A percentile compares a stretch with the other conserved stretches of the same genome.
These are phyloP conservation scores for Mycena sanguinolenta DNA, from an alignment of 768 basidiomycete genomes.

Conservation along the genomic window DNA sequence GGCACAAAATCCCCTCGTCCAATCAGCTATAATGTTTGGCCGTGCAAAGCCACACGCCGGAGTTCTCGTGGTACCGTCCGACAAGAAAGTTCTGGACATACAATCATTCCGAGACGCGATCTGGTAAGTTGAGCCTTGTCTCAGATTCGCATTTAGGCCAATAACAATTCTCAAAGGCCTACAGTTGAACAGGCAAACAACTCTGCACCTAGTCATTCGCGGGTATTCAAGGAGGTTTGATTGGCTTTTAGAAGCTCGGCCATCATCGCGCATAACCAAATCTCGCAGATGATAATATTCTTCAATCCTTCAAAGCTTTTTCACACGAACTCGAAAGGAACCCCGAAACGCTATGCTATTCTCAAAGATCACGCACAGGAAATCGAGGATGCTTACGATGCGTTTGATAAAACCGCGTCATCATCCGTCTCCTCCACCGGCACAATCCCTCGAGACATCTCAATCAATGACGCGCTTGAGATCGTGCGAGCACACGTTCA, in stretches of 20 bases:
- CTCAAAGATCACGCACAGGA: no score
- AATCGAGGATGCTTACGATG: slow-evolving; percentile 56
- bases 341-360: slow-evolving; percentile 51
- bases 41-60: slow-evolving; percentile 13
- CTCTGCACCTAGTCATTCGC: slow-evolving; percentile 57
- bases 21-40: slow-evolving; percentile 18
- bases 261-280: background rate
- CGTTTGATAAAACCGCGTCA: no score
- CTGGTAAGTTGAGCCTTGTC: no score
- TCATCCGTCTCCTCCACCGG: no score
- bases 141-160: no score
- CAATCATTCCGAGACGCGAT: slow-evolving; percentile 39
- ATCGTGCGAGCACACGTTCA: slow-evolving; percentile 17
- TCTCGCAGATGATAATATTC: slow-evolving; percentile 59
- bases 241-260: background rate
- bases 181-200: slow-evolving; percentile 56
- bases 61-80: background rate
- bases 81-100: background rate
- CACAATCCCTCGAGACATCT: background rate
- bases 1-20: slow-evolving; percentile 11
- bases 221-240: slow-evolving; percentile 59
- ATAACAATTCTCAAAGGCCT: no score
- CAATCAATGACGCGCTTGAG: slow-evolving; percentile 8
- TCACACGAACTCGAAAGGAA: slow-evolving; percentile 56
- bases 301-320: slow-evolving; percentile 57